Evolutionary conservation across 2,329 filamentous ascomycete genomes (phyloP).

Genomic region (Furcasterigmium sp.): DNA sequence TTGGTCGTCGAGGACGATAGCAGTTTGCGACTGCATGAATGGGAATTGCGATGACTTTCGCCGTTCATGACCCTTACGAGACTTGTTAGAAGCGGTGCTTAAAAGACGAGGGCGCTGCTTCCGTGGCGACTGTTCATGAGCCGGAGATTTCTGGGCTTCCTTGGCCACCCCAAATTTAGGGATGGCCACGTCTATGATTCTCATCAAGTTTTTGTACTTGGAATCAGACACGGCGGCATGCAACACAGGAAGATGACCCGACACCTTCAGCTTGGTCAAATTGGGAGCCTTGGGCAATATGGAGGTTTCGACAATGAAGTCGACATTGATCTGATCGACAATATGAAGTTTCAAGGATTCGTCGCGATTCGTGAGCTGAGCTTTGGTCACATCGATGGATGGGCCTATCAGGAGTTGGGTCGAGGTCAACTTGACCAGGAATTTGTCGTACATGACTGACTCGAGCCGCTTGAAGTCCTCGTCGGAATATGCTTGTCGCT

Average conservation of each 20-base stretch:
- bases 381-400: constrained; percentile 83
- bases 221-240: constrained; percentile 89
- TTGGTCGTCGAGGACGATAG: constrained; percentile 76
- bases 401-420: constrained; percentile 95
- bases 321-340: constrained; percentile 94
- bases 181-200: constrained; percentile 88
- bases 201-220: constrained; percentile 98
- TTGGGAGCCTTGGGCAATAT: constrained; percentile 96
- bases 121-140: constrained; percentile 10
- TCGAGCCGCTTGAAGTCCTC: constrained; percentile 86
- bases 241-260: constrained; percentile 84
- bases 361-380: constrained; percentile 66
- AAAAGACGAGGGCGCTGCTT: constrained; percentile 35
- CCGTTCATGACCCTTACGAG: constrained; percentile 41
- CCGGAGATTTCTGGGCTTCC: constrained; percentile 15
- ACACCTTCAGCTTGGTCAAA: constrained; percentile 84
- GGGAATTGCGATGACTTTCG: constrained; percentile 68
- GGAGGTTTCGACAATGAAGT: constrained; percentile 92
- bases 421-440: constrained; percentile 85
- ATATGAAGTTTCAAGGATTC: constrained; percentile 74
- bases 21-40: constrained; percentile 65
- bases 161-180: constrained; percentile 64
- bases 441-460: constrained; percentile 96
- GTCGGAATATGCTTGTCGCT: constrained; percentile 80
- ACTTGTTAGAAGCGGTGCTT: constrained; percentile 41